Evolutionary conservation across 805 yeast genomes (phyloP).

Genomic region (Cyberlindnera euphorbiae): DNA sequence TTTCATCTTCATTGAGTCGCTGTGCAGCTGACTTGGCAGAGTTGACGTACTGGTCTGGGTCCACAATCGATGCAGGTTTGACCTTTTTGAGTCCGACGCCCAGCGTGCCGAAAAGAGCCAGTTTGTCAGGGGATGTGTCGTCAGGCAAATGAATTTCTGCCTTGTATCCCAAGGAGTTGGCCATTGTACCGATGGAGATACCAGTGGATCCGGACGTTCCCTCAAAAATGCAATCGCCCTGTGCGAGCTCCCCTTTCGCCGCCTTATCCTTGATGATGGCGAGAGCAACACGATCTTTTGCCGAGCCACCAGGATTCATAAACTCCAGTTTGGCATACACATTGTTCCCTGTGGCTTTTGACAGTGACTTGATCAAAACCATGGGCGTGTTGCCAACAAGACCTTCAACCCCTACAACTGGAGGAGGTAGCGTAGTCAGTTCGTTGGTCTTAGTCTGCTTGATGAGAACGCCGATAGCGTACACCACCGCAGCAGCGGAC

Average conservation of each 20-base stretch:
- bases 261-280: constrained; percentile 76
- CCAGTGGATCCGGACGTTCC: constrained; percentile 98
- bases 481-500: constrained; percentile 14
- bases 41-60: constrained; percentile 88
- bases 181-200: constrained; percentile 85
- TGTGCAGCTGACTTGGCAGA: constrained; percentile 69
- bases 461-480: constrained; percentile 6
- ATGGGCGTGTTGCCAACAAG: constrained; percentile 90
- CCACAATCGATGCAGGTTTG: constrained; percentile 92
- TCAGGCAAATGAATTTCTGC: constrained; percentile 94
- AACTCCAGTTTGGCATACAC: constrained; percentile 85
- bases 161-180: constrained; percentile 80
- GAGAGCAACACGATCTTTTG: constrained; percentile 90
- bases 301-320: constrained; percentile 90
- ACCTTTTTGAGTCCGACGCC: constrained; percentile 86
- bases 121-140: constrained; percentile 83
- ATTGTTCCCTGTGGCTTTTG: constrained; percentile 70
- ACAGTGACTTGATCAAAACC: constrained; percentile 66
- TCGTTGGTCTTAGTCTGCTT: background rate
- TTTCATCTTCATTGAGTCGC: constrained; percentile 33
- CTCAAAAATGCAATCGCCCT: constrained; percentile 78
- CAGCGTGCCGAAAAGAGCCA: constrained; percentile 60
- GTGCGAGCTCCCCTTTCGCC: constrained; percentile 44
- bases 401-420: constrained; percentile 58
- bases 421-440: constrained; percentile 26